These are phyloP conservation scores for Ziziphus jujuba DNA, from an alignment of 306 rosid genomes.

Conservation along the genomic window DNA sequence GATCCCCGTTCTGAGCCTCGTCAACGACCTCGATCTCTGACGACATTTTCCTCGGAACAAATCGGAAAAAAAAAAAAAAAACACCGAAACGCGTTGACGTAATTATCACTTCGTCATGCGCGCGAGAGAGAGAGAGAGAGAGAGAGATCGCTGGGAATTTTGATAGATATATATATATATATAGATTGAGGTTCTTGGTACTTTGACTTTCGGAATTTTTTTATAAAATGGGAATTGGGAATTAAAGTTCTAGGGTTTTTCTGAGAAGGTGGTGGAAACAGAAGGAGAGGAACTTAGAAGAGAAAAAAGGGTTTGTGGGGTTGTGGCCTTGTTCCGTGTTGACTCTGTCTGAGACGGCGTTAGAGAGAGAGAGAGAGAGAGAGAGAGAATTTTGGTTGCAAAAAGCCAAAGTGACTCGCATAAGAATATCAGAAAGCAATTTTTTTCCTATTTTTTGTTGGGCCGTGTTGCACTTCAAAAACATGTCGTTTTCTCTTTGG, in stretches of 20 bases:
- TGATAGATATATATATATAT: no score
- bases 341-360: slow-evolving; percentile 7
- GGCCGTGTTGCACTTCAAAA: slow-evolving; percentile 3
- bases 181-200: no score
- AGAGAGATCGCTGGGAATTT: no score
- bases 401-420: background rate
- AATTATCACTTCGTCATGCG: background rate
- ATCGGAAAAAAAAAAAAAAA: background rate
- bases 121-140: background rate
- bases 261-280: slow-evolving; percentile 16
- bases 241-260: slow-evolving; percentile 47
- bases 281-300: background rate
- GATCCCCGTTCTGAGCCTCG: slow-evolving; percentile 60
- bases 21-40: slow-evolving; percentile 99
- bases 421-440: slow-evolving; percentile 6
- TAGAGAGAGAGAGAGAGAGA: slow-evolving; percentile 3
- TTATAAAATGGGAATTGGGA: background rate
- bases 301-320: slow-evolving; percentile 32
- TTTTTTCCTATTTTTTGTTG: background rate
- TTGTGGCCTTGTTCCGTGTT: slow-evolving; percentile 33
- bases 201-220: background rate
- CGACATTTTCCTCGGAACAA: slow-evolving; percentile 45
- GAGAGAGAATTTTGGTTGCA: slow-evolving; percentile 3
- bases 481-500: background rate
- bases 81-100: background rate